Base-by-base conservation (phyloP, 805 yeast species). In the Limtongia smithiae region DNA sequence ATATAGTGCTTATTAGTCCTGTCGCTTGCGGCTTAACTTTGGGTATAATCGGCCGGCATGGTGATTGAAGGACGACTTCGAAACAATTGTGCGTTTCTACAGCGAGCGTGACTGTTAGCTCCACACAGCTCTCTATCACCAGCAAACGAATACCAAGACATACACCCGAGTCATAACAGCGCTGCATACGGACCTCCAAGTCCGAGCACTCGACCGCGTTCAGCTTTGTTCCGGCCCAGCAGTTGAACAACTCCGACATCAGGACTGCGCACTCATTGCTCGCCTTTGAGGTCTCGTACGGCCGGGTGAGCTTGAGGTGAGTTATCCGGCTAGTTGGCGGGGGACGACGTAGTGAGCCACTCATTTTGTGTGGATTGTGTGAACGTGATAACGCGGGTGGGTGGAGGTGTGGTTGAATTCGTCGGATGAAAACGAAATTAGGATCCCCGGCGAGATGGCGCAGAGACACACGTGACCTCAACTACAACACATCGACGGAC, bases 161-260 rank as follows among this genome's bases (percentile, higher is more conserved):
- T 37, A 54, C 53, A 40, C 37, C 34, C 15, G 22, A 21, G 31
- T 53, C 60, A 24, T 42, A 37, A 31, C 55, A 51, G 17, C 40
- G 45, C 24, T 45, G 39, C 47, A 57, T 44, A 15, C 38, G 34
- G 3, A 22, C 35, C 31, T 43, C 48, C 17, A 48, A 37, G 12
- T 34, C 37, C 7, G 36, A 37, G 48, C 61, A 58, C 17, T 50
- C 44, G 4, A 28, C 39, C 11, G 58, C 30, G 32, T 54, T 47
- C 21, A 51, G 45, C 15, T 51, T 50, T 1, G 46, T 36, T 24
- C 57, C 43, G 6, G 61, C 61, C 61, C 61, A 58, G 48, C 61
- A 58, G 12, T 36, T 33, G 30, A 58, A 51, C 33, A 58, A 24
- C 32, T 44, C 48, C 14, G 41, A 27, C 56, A 58, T 41, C 8